Percentiles rank a stretch among this genome's conserved stretches.
Evolutionary conservation across 345 rosid species (phyloP).

Genomic region (Rubroshorea leprosula): DNA sequence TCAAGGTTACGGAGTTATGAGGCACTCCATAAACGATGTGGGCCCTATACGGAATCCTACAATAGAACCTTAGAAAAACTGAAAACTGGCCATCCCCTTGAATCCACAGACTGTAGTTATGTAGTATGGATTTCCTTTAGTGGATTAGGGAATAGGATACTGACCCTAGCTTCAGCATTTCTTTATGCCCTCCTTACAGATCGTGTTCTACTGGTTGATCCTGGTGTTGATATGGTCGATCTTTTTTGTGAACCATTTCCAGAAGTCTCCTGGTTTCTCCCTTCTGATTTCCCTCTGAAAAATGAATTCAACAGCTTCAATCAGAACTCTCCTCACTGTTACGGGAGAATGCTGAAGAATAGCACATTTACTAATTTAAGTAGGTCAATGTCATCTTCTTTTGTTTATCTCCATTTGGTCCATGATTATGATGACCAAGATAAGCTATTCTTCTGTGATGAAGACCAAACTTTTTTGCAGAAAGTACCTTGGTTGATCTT

Average conservation of each 20-base stretch:
- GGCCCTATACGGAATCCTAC: conserved; percentile 42
- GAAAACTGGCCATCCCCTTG: conserved; percentile 19
- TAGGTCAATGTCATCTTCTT: conserved; percentile 25
- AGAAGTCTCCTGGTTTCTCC: conserved; percentile 49
- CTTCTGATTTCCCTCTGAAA: conserved; percentile 36
- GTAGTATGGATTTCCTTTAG: conserved; percentile 61
- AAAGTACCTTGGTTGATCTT: conserved; percentile 66
- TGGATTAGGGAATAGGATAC: conserved; percentile 67
- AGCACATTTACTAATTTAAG: conserved; percentile 25
- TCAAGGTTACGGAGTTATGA: conserved; percentile 59
- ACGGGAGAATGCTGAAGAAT: conserved; percentile 51
- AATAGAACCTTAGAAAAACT: conserved; percentile 27
- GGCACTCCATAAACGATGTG: conserved; percentile 53
- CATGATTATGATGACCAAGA: conserved; percentile 59
- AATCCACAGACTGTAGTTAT: conserved; percentile 43
- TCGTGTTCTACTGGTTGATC: conserved; percentile 56
- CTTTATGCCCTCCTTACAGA: conserved; percentile 62
- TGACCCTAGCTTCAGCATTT: conserved; percentile 54
- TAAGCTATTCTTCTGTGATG: conserved; percentile 63
- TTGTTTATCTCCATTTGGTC: conserved; percentile 55
- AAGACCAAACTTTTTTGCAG: conserved; percentile 33
- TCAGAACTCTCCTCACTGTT: conserved; percentile 38
- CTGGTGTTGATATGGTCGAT: conserved; percentile 25
- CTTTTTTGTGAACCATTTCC: conserved; percentile 70
- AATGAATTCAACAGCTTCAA: conserved; percentile 32